Base-by-base conservation (phyloP, 2,329 filamentous ascomycete species). In the Dryadomyces quercus-mongolicae region DNA sequence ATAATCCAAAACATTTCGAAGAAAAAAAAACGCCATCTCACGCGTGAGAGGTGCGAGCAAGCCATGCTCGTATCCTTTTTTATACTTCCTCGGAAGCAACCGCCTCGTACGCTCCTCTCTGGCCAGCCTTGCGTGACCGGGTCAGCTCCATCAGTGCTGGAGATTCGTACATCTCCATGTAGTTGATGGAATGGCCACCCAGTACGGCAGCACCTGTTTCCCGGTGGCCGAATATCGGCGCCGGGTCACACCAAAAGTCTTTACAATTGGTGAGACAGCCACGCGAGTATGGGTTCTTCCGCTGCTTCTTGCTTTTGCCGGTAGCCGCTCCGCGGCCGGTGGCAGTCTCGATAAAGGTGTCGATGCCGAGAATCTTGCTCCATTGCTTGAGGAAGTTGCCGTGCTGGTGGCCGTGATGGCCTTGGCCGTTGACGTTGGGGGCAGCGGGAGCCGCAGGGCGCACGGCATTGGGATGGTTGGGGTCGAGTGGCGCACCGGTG, bases 201-300 rank as follows among this genome's bases (percentile, higher is more conserved):
- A 98, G 71, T 66, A 90, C 71, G 0, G 86, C 90, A 46, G 77
- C 76, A 13, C 91, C 91, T 51, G 80, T 85, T 62, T 88, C 82
- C 55, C 85, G 78, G 62, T 77, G 81, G 31, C 85, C 82, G 66
- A 95, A 92, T 18, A 95, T 68, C 0, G 92, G 86, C 2, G 87
- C 84, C 1, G 88, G 82, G 65, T 97, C 93, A 63, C 87, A 92
- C 89, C 91, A 97, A 67, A 98, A 98, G 68, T 98, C 94, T 60
- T 81, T 85, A 70, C 93, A 98, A 66, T 98, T 98, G 56, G 84
- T 80, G n/a, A 94, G 62, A 43, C 89, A 76, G 8, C 93, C 93
- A 36, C 83, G 77, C 55, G 84, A 92, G 68, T 92, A 98, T 0
- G 91, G 91, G 66, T 97, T 98, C 60, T 76, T 75, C 65, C 78